phyloP scores from a whole-genome alignment of 164 flowering plant genomes.

The Paratinospora sagittata region DNA sequence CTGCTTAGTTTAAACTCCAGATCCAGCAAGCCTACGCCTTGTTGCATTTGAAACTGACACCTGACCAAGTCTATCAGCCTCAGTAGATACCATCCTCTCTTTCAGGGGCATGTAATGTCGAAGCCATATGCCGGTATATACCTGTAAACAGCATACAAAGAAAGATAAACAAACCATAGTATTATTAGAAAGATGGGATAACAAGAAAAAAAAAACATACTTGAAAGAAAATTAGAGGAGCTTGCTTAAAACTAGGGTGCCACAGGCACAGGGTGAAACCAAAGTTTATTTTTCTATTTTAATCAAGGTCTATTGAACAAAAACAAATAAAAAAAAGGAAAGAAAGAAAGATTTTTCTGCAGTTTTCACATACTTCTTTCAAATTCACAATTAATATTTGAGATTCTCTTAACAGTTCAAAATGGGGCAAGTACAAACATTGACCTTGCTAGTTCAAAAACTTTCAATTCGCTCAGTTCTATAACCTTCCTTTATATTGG shows the following conservation, averaged over 20 bases:
- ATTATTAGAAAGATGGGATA: no score
- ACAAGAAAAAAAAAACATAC: no score
- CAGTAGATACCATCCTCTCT: slow-evolving; percentile 34
- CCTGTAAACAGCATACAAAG: slow-evolving; percentile 29
- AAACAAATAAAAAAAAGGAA: no score
- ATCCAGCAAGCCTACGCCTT: slow-evolving; percentile 57
- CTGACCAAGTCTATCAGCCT: slow-evolving; percentile 47
- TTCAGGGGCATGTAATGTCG: slow-evolving; percentile 50
- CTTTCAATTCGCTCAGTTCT: no score
- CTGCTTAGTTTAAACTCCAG: slow-evolving; percentile 35
- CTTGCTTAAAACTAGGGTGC: background rate
- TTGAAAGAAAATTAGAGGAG: no score
- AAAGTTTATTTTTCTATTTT: background rate
- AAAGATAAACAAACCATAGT: background rate
- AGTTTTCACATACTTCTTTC: no score
- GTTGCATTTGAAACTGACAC: slow-evolving; percentile 72
- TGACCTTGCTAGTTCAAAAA: no score
- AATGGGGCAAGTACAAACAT: no score
- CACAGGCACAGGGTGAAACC: background rate
- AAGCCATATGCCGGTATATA: slow-evolving; percentile 65
- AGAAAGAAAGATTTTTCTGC: no score
- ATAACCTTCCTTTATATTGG: no score
- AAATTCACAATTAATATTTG: no score
- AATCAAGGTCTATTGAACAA: background rate
- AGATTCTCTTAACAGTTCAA: no score